Evolutionary conservation across 192 early-diverging fungal species (phyloP).

Genomic region (Entomortierella lignicola): DNA sequence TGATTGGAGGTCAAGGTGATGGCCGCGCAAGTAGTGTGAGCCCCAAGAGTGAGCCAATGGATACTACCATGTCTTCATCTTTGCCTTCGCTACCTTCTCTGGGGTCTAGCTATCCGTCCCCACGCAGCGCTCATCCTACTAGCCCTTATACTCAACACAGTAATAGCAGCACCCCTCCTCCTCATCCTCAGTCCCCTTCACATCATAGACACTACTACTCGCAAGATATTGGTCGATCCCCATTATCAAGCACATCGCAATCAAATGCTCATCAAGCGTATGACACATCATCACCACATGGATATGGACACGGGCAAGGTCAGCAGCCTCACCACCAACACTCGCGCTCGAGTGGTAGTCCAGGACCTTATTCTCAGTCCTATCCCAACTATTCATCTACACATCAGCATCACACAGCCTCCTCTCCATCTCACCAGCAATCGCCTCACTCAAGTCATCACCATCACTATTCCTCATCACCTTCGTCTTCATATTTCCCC

Average conservation of each 20-base stretch:
- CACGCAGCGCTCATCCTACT: conserved; percentile 12
- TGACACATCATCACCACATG: neutral
- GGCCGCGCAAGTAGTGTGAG: conserved; percentile 26
- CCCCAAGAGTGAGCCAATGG: conserved; percentile 43
- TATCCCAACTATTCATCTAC: conserved; percentile 43
- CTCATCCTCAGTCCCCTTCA: conserved; percentile 28
- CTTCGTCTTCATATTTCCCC: conserved; percentile 31
- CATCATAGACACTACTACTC: conserved; percentile 43
- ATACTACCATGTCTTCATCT: conserved; percentile 46
- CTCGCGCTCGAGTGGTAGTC: conserved; percentile 17
- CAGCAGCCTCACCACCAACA: conserved; percentile 15
- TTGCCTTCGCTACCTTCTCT: conserved; percentile 34
- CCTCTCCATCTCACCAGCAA: conserved; percentile 20
- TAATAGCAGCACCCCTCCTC: conserved; percentile 21
- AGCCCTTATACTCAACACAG: conserved; percentile 23
- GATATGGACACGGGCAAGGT: conserved; percentile 12
- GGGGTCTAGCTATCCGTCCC: conserved; percentile 9
- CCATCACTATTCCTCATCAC: conserved; percentile 42
- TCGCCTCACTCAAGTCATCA: conserved; percentile 26
- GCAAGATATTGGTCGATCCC: conserved; percentile 42
- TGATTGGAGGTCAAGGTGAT: conserved; percentile 5
- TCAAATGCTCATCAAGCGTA: conserved; percentile 16
- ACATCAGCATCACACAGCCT: conserved; percentile 16
- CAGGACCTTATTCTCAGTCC: conserved; percentile 42
- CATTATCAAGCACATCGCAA: conserved; percentile 23